These are phyloP conservation scores for Forsythia viridissima DNA, from an alignment of 257 asterid species.

Conservation along the genomic window DNA sequence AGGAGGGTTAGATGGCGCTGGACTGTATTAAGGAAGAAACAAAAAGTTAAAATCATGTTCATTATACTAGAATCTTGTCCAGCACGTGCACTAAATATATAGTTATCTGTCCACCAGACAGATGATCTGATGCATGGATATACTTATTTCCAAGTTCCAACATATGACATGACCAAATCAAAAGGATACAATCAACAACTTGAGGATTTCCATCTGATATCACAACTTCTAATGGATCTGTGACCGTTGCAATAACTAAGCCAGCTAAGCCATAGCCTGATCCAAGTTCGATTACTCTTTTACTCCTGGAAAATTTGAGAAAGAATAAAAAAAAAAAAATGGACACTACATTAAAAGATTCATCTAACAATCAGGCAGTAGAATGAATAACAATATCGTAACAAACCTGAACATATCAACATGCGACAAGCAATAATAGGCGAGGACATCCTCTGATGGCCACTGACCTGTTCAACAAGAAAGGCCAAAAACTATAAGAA, in stretches of 20 bases:
- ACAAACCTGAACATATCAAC: conserved; percentile 63
- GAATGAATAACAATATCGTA: conserved; percentile 13
- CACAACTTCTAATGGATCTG: conserved; percentile 78
- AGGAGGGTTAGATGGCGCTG: background rate
- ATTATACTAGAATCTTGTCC: background rate
- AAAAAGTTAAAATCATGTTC: background rate
- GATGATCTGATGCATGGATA: conserved; percentile 12
- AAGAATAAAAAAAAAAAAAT: conserved; percentile 5
- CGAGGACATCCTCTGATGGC: conserved; percentile 97
- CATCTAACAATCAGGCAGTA: conserved; percentile 6
- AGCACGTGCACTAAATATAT: background rate
- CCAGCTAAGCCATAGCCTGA: conserved; percentile 97
- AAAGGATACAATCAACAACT: conserved; percentile 95
- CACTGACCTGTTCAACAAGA: conserved; percentile 72
- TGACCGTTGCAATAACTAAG: conserved; percentile 64
- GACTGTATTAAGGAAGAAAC: background rate
- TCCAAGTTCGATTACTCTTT: conserved; percentile 89
- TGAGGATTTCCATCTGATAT: conserved; percentile 97
- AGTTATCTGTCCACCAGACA: background rate
- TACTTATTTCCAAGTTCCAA: conserved; percentile 12
- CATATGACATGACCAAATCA: conserved; percentile 17
- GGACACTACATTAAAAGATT: conserved; percentile 2
- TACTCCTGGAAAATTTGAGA: conserved; percentile 47
- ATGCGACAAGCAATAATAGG: conserved; percentile 69
- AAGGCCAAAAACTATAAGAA: conserved; percentile 19